phyloP scores from a whole-genome alignment of 495 filamentous ascomycete genomes.

The Neurospora sp. region DNA sequence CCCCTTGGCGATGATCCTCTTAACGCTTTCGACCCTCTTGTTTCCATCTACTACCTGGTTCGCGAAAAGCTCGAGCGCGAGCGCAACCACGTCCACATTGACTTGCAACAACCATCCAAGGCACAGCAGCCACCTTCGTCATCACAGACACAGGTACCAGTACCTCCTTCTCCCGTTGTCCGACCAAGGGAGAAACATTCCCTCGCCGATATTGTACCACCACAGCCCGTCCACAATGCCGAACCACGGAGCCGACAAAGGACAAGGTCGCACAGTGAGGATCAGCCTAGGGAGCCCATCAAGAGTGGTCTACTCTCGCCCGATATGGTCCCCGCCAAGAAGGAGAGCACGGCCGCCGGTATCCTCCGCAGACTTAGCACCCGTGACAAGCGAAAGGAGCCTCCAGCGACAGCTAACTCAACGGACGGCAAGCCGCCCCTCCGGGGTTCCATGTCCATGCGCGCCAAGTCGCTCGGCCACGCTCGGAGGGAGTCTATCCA shows the following conservation, averaged over 20 bases:
- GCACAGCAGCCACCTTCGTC: constrained; percentile 14
- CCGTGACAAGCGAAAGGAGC: constrained; percentile 54
- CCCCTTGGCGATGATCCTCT: constrained; percentile 76
- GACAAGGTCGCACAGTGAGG: constrained; percentile 90
- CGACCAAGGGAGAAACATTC: constrained; percentile 26
- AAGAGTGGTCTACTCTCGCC: constrained; percentile 59
- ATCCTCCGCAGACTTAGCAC: constrained; percentile 88
- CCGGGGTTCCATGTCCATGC: constrained; percentile 47
- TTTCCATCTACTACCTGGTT: constrained; percentile 94
- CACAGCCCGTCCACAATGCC: constrained; percentile 89
- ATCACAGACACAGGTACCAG: constrained; percentile 10
- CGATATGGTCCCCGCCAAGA: constrained; percentile 57
- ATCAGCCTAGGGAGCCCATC: constrained; percentile 69
- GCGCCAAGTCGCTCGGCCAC: constrained; percentile 86
- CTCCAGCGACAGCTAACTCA: constrained; percentile 34
- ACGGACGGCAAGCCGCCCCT: constrained; percentile 29
- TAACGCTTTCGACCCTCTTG: constrained; percentile 85
- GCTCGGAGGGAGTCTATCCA: constrained; percentile 85
- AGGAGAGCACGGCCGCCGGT: constrained; percentile 80
- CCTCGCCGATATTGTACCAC: constrained; percentile 62
- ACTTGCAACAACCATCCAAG: constrained; percentile 15
- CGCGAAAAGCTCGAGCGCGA: constrained; percentile 90
- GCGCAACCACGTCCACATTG: constrained; percentile 15
- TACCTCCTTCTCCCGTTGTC: constrained; percentile 35
- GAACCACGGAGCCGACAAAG: constrained; percentile 71